A percentile compares a stretch with the other conserved stretches of the same genome.
phyloP scores from a whole-genome alignment of 169 alveolate genomes.

The Besnoitia besnoiti region DNA sequence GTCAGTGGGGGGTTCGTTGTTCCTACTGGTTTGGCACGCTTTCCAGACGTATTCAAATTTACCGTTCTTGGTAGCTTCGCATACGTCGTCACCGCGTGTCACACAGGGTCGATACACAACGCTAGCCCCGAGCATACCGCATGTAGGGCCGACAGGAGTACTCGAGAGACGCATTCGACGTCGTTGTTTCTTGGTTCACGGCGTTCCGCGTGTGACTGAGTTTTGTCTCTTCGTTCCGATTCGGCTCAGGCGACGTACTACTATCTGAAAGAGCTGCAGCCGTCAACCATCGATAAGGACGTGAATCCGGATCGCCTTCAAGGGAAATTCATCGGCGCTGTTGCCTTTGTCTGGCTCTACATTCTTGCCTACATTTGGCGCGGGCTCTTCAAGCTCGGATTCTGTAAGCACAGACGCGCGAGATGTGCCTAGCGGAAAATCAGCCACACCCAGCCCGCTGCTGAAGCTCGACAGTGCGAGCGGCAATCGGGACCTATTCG shows the following conservation, averaged over 20 bases:
- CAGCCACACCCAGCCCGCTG: no score
- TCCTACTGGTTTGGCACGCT: no score
- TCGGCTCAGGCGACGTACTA: constrained; percentile 48
- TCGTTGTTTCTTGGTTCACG: not conserved
- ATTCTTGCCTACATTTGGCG: constrained; percentile 67
- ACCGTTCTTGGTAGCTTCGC: no score
- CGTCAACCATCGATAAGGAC: constrained; percentile 28
- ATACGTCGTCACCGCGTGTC: not conserved
- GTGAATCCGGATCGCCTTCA: constrained; percentile 51
- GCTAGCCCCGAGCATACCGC: not conserved
- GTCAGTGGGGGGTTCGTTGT: no score
- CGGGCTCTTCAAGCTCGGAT: constrained; percentile 63
- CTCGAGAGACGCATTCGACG: not conserved
- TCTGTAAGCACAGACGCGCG: constrained; percentile 43
- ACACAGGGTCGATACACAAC: not conserved
- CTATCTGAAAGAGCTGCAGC: constrained; percentile 57
- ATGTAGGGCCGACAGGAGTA: not conserved
- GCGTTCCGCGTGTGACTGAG: not conserved
- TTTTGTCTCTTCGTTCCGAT: not conserved
- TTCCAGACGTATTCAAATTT: no score
- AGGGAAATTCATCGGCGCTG: constrained; percentile 42
- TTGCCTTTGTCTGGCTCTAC: constrained; percentile 62
- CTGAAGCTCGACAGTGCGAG: no score
- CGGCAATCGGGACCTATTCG: no score
- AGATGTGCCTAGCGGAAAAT: no score